Evolutionary conservation across 208 protist genomes (phyloP), one percentile per base, ranked within the genome.

Genomic region (Phytomonas serpens): DNA sequence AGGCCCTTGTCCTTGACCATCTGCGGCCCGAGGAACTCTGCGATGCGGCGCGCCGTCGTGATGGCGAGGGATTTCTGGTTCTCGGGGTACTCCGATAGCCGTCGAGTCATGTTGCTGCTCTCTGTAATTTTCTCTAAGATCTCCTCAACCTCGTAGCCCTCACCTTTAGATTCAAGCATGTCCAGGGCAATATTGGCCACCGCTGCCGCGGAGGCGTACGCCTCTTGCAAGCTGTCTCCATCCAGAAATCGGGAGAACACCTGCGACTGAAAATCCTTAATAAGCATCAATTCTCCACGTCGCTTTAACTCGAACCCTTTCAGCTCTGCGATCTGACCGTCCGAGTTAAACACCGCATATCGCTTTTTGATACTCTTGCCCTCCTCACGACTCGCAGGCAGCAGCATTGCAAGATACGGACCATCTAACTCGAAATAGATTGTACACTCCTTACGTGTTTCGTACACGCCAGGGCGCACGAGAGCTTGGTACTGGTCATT

Each of bases 251-350:
- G 73, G 37, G 85, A 69, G 86, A 99, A 99, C 2, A 99, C 88
- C 67, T 99, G 81, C 11, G 87, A 89, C 82, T 99, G 99, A 82
- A 99, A 99, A 62, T 99, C 87, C 76, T 99, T 99, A 83, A 99
- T 98, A 29, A 99, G 81, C 84, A 99, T 93, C 34, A 99, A 90
- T 88, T 99, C 99, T n/a, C 99, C 99, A 73, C 99, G 90, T 40
- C 99, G 94, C 86, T 99, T 99, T n/a, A 99, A 79, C 87, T 99
- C 99, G 78, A 99, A 99, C 6, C 99, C 99, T 78, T 99, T 99
- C 4, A 99, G 88, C 84, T 99, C 99, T 14, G 98, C 96, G n/a
- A 99, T 81, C 33, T 78, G 70, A 30, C 98, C 97, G 72, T 99
- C 89, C 1, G 89, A 77, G 79, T 99, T 95, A 85, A 99, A 99